phyloP scores from a whole-genome alignment of 2,329 filamentous ascomycete species.

The Pseudogymnoascus sp. region DNA sequence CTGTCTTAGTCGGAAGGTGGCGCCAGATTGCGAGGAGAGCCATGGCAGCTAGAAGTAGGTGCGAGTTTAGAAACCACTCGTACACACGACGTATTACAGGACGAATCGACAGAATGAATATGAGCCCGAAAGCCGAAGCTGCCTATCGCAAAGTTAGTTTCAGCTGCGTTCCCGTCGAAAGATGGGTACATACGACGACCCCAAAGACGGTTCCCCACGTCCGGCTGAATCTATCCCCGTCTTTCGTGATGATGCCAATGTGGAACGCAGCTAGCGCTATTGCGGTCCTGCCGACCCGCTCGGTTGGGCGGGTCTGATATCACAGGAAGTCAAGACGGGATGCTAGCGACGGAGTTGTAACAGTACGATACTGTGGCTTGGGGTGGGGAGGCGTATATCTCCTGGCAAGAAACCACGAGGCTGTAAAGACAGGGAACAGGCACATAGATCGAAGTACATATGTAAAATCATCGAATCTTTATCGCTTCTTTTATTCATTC shows the following conservation, averaged over 20 bases:
- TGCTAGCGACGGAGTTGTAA: background rate
- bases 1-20: conserved; percentile 12
- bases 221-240: background rate
- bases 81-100: conserved; percentile 10
- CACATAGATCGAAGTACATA: background rate
- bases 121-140: conserved; percentile 10
- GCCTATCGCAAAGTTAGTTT: background rate
- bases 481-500: background rate
- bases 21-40: conserved; percentile 9
- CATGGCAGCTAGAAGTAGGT: conserved; percentile 10
- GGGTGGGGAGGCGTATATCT: background rate
- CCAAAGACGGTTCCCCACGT: conserved; percentile 2
- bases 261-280: conserved; percentile 8
- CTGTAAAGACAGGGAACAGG: background rate
- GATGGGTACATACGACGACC: conserved; percentile 8
- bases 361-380: background rate
- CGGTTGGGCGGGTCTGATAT: conserved; percentile 4
- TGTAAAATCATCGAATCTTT: conserved; percentile 6
- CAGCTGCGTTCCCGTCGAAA: background rate
- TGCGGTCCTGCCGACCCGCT: conserved; percentile 1
- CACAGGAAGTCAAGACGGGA: background rate
- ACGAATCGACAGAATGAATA: conserved; percentile 13
- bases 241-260: background rate
- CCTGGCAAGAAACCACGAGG: background rate
- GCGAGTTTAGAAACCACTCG: conserved; percentile 14